These are phyloP conservation scores for Parascedosporium putredinis DNA, from an alignment of 2,329 filamentous ascomycete genomes.

Conservation along the genomic window DNA sequence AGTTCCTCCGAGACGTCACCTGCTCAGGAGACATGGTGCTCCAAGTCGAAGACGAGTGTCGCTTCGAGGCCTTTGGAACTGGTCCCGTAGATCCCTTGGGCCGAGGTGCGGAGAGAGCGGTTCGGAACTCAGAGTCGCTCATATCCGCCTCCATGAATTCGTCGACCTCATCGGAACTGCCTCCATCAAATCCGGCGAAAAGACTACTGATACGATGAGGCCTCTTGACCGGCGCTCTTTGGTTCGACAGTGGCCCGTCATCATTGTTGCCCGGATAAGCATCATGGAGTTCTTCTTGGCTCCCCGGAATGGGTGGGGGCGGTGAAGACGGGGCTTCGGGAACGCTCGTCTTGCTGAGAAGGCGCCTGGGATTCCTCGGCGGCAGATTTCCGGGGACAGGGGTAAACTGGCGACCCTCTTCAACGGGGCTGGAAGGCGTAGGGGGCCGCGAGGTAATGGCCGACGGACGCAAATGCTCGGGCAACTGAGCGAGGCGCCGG, in stretches of 20 bases:
- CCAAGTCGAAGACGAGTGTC: conserved; percentile 27
- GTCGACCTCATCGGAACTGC: conserved; percentile 56
- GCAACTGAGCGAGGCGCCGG: conserved; percentile 62
- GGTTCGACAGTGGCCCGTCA: conserved; percentile 57
- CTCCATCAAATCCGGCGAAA: conserved; percentile 74
- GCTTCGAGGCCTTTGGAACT: conserved; percentile 28
- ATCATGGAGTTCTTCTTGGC: conserved; percentile 41
- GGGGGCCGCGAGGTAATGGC: conserved; percentile 53
- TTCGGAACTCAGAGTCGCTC: conserved; percentile 58
- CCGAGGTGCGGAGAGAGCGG: conserved; percentile 51
- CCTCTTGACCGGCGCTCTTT: conserved; percentile 49
- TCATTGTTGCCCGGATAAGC: conserved; percentile 73
- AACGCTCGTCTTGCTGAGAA: conserved; percentile 34
- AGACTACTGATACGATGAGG: conserved; percentile 72
- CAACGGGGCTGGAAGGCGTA: conserved; percentile 36
- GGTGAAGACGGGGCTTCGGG: conserved; percentile 42
- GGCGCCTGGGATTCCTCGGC: conserved; percentile 49
- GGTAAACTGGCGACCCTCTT: conserved; percentile 33
- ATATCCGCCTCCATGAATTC: conserved; percentile 51
- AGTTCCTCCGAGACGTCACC: conserved; percentile 18
- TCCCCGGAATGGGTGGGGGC: conserved; percentile 19
- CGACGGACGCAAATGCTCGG: conserved; percentile 69
- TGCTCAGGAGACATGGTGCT: conserved; percentile 33
- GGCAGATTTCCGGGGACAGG: conserved; percentile 44
- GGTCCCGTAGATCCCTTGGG: conserved; percentile 14